Evolutionary conservation across 1,284 basidiomycete genomes (phyloP), one percentile per base, ranked within the genome.

Genomic region (Volvariella volvacea): DNA sequence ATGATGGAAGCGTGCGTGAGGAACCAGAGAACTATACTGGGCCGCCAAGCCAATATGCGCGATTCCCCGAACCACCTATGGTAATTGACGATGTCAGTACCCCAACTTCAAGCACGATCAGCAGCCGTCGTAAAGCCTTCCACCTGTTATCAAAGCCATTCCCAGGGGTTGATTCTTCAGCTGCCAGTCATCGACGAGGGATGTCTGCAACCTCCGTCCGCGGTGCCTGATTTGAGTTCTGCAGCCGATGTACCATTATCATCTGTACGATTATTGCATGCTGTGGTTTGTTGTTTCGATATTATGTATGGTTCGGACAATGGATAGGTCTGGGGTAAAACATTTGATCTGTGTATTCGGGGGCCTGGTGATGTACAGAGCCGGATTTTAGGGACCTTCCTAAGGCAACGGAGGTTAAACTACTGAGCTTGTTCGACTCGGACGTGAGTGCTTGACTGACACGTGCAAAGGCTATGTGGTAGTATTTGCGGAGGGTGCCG

Each of bases 31-130:
- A 59, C 42, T 83, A 71, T 50, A 70, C 66, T 12, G 84, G 83
- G 2, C 81, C 83, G 30, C 70, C 84, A 36, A 75, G 71, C 44
- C 80, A 83, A 48, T 85, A 81, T 62, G 78, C 84, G 15, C 70
- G 71, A 46, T 84, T 85, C 50, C 83, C 80, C 17, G 81, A 82
- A 44, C 85, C 83, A 34, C 78, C 79, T 22, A 44, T 54, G 19
- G 51, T 50, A 43, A 52, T 55, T 50, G 67, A 70, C 55, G 64
- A 71, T 47, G 55, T 59, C 50, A 61, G 59, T 55, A 71, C 69
- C 6, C 62, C 73, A 12, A 70, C 74, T 37, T 6, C 25, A 12
- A 12, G 6, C 12, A 67, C 71, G n/a, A 70, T 71, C 42, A 66
- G 67, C 17, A 71, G 69, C 44, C 78, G 83, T 25, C 74, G 86